Evolutionary conservation across 169 alveolate species (phyloP).

Genomic region (Eimeria sp.): DNA sequence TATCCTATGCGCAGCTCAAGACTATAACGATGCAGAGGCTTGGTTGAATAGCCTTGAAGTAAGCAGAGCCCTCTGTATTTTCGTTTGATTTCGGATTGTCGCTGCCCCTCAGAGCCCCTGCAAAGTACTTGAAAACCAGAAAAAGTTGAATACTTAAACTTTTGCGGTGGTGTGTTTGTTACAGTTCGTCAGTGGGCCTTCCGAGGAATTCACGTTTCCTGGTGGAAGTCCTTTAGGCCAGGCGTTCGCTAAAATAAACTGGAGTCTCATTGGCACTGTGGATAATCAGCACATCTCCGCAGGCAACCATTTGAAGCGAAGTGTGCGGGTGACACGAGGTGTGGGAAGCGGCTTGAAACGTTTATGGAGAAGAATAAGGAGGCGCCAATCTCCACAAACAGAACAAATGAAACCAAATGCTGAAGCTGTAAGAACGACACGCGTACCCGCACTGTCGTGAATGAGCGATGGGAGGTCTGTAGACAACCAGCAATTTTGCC

Average conservation of each 20-base stretch:
- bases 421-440: slow-evolving; percentile 10
- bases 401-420: not conserved
- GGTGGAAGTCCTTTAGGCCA: slow-evolving; percentile 11
- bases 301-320: not conserved
- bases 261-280: slow-evolving; percentile 31
- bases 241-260: slow-evolving; percentile 22
- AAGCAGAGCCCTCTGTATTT: not conserved
- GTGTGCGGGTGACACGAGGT: not conserved
- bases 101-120: not conserved
- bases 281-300: slow-evolving; percentile 23
- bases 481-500: not conserved
- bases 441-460: not conserved
- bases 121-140: too few relatives aligned
- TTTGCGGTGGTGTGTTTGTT: not conserved
- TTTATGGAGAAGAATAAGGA: not conserved
- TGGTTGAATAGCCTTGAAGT: slow-evolving; percentile 10
- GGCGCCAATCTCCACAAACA: not conserved
- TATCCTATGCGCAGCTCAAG: not conserved
- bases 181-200: not conserved
- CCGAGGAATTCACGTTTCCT: not conserved
- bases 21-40: not conserved
- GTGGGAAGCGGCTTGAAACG: not conserved
- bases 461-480: not conserved
- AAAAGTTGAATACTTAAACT: not conserved
- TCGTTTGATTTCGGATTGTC: not conserved